Conservation (phyloP, 805 yeast genomes). For the Starmerella riodocensis region DNA sequence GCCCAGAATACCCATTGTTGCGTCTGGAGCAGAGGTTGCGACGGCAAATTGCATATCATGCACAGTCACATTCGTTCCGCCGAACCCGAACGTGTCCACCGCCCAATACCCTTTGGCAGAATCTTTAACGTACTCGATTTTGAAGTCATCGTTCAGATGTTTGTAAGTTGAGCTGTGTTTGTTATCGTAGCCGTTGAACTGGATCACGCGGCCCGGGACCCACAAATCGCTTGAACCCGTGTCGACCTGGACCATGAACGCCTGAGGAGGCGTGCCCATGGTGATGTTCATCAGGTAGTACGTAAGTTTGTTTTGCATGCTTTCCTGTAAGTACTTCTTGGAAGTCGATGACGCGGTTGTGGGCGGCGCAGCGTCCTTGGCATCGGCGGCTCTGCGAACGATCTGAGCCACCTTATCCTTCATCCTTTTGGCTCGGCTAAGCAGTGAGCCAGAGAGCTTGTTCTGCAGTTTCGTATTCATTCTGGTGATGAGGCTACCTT, state of each 20-base stretch:
- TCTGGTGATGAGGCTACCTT: conserved; percentile 1
- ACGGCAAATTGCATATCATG: conserved; percentile 56
- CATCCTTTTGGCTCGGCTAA: background rate
- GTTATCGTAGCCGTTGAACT: conserved; percentile 20
- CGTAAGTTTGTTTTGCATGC: conserved; percentile 23
- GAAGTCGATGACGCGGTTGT: background rate
- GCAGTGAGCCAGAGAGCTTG: background rate
- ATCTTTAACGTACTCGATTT: conserved; percentile 32
- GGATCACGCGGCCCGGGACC: conserved; percentile 20
- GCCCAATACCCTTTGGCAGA: conserved; percentile 50
- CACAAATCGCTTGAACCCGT: conserved; percentile 45
- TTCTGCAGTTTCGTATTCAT: conserved; percentile 5
- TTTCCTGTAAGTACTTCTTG: background rate
- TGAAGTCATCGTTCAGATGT: conserved; percentile 18
- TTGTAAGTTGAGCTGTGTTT: conserved; percentile 14
- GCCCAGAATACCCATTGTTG: conserved; percentile 37
- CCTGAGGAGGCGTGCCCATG: conserved; percentile 42
- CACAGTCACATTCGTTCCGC: conserved; percentile 31
- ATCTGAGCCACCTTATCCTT: background rate
- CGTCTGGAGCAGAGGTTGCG: conserved; percentile 51
- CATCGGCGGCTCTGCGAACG: background rate
- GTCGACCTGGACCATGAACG: conserved; percentile 49
- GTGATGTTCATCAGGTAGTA: conserved; percentile 26
- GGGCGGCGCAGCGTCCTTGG: background rate
- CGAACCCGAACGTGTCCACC: conserved; percentile 43